Evolutionary conservation across 768 basidiomycete genomes (phyloP).

Genomic region (Boletellus emodensis): DNA sequence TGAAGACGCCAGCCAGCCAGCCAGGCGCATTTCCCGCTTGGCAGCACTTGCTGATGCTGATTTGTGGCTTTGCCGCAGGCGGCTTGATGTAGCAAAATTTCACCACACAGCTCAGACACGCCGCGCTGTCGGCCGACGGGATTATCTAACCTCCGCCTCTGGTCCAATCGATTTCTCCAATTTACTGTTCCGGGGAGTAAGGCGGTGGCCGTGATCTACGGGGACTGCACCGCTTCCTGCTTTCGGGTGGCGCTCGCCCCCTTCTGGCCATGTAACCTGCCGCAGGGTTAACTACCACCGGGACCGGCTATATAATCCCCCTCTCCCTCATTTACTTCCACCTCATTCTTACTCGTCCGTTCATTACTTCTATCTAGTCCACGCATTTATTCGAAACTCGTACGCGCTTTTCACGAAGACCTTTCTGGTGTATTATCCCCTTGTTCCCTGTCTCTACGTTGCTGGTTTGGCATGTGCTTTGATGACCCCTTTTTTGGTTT

Average conservation of each 20-base stretch:
- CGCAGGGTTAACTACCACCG: too few species aligned
- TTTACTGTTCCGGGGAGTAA: background rate
- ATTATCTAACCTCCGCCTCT: background rate
- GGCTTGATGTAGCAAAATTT: background rate
- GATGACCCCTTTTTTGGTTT: background rate
- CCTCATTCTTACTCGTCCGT: background rate
- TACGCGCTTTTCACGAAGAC: background rate
- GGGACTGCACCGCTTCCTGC: background rate
- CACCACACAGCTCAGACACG: too few species aligned
- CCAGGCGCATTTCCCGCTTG: background rate
- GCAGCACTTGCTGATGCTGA: background rate
- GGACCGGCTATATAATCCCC: background rate
- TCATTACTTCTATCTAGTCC: background rate
- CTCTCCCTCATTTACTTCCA: too few species aligned
- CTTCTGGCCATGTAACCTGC: background rate
- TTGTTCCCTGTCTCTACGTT: background rate
- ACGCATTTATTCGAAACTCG: too few species aligned
- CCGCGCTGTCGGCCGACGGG: background rate
- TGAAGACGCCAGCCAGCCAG: background rate
- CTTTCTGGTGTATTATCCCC: too few species aligned
- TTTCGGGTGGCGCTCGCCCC: background rate
- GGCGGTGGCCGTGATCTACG: too few species aligned
- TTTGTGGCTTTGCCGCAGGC: background rate
- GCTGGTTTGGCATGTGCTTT: conserved; percentile 2
- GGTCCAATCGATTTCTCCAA: background rate